phyloP scores from a whole-genome alignment of 257 asterid species.

The Petunia secreta region DNA sequence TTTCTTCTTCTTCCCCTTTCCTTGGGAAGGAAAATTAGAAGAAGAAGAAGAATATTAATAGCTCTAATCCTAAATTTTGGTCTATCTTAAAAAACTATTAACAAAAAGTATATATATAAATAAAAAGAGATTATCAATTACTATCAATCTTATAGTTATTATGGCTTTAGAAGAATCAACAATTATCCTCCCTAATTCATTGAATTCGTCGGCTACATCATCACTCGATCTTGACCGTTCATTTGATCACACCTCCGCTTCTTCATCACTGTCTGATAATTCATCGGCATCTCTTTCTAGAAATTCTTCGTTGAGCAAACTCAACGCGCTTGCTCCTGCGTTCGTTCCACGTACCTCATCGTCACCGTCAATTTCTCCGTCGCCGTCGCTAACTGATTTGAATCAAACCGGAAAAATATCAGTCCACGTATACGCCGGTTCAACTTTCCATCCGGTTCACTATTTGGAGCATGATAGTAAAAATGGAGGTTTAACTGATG shows the following conservation, averaged over 20 bases:
- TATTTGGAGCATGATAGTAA: constrained; percentile 30
- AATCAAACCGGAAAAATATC: background rate
- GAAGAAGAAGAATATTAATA: too few relatives aligned
- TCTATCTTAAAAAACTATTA: too few relatives aligned
- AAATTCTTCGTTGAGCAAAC: constrained; percentile 35
- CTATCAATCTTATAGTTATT: background rate
- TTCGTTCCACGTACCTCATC: constrained; percentile 61
- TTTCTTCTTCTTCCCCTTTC: too few relatives aligned
- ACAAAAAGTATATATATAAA: background rate
- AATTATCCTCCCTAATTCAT: background rate
- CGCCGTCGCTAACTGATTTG: background rate
- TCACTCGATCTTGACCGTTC: background rate
- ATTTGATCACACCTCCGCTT: background rate
- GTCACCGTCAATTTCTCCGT: background rate
- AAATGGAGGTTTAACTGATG: constrained; percentile 48
- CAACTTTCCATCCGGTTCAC: constrained; percentile 9
- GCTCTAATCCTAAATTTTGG: too few relatives aligned
- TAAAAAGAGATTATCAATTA: too few relatives aligned
- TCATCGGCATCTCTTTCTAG: background rate
- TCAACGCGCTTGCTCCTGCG: constrained; percentile 81
- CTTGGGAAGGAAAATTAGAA: too few relatives aligned
- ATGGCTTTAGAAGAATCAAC: constrained; percentile 17
- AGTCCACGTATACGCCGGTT: background rate
- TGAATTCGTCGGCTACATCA: constrained; percentile 2
- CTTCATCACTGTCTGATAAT: background rate